These are phyloP conservation scores for Pseudophaeomoniella oleicola DNA, from an alignment of 2,329 filamentous ascomycete genomes.

Conservation along the genomic window DNA sequence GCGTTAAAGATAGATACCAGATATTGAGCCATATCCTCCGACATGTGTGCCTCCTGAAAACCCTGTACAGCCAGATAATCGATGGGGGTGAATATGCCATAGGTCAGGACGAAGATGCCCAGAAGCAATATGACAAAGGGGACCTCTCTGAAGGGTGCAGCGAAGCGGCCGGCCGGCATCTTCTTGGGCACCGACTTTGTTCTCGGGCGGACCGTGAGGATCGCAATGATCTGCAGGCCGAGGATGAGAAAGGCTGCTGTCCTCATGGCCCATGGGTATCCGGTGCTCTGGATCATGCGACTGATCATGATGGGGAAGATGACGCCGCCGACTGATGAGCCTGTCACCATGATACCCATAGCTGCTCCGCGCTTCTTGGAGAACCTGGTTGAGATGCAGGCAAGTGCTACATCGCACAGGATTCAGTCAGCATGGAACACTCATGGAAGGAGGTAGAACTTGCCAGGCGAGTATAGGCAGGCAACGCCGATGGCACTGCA, in stretches of 20 bases:
- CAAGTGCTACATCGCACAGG: slow-evolving; percentile 3
- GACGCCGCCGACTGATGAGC: slow-evolving; percentile 43
- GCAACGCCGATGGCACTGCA: slow-evolving; percentile 4
- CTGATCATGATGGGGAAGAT: slow-evolving; percentile 49
- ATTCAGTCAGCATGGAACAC: not conserved
- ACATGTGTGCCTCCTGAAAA: slow-evolving; percentile 17
- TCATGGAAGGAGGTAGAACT: not conserved
- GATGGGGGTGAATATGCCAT: slow-evolving; percentile 11
- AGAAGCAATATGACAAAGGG: slow-evolving; percentile 6
- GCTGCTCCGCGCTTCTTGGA: slow-evolving; percentile 35
- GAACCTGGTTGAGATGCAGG: slow-evolving; percentile 36
- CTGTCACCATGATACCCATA: slow-evolving; percentile 38
- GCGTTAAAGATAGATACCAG: slow-evolving; percentile 15
- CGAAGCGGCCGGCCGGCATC: slow-evolving; percentile 16
- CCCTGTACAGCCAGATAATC: no score
- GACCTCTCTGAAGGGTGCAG: slow-evolving; percentile 10
- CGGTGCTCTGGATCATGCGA: slow-evolving; percentile 35
- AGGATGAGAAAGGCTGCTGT: slow-evolving; percentile 47
- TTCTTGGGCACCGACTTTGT: slow-evolving; percentile 19
- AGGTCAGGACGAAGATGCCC: slow-evolving; percentile 8
- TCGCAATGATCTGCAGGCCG: slow-evolving; percentile 37
- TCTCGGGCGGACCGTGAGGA: slow-evolving; percentile 35
- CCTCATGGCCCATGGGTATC: slow-evolving; percentile 44
- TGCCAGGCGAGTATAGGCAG: no score
- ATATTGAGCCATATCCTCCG: slow-evolving; percentile 11